phyloP scores from a whole-genome alignment of 768 basidiomycete genomes.

The Naganishia vaughanmartiniae region DNA sequence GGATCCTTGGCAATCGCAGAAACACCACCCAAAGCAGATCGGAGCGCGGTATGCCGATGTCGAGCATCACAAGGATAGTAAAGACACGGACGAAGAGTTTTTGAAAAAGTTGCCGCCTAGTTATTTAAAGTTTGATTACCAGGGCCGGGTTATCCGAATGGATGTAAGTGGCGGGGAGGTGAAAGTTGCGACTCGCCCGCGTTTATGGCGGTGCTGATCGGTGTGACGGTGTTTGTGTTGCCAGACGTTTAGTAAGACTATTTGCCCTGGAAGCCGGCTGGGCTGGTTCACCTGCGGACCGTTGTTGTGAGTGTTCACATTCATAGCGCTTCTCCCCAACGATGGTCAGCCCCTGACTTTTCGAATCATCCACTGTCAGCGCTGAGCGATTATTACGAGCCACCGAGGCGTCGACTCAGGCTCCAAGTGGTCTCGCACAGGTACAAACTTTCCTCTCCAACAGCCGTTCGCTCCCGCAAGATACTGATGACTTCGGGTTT shows the following conservation, averaged over 20 bases:
- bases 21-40: slow-evolving; percentile 34
- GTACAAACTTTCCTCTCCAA: not conserved
- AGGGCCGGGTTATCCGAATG: slow-evolving; percentile 78
- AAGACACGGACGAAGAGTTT: slow-evolving; percentile 56
- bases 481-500: not conserved
- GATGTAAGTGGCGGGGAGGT: slow-evolving; percentile 53
- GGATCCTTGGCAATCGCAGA: slow-evolving; percentile 58
- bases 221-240: not conserved
- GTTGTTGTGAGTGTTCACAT: slow-evolving; percentile 54
- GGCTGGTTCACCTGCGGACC: slow-evolving; percentile 80
- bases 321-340: not conserved
- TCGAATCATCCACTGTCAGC: slow-evolving; percentile 3
- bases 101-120: slow-evolving; percentile 61
- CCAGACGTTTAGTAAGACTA: slow-evolving; percentile 57
- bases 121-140: slow-evolving; percentile 64
- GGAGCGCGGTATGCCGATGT: slow-evolving; percentile 21
- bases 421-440: slow-evolving; percentile 65
- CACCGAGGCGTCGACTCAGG: slow-evolving; percentile 67
- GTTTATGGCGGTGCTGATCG: not conserved
- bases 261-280: slow-evolving; percentile 72
- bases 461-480: not conserved
- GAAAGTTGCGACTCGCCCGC: not conserved
- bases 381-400: slow-evolving; percentile 71
- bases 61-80: slow-evolving; percentile 25
- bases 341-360: too few relatives aligned